These are phyloP conservation scores for Saccharomycopsis vini DNA, from an alignment of 805 yeast species.

Conservation along the genomic window DNA sequence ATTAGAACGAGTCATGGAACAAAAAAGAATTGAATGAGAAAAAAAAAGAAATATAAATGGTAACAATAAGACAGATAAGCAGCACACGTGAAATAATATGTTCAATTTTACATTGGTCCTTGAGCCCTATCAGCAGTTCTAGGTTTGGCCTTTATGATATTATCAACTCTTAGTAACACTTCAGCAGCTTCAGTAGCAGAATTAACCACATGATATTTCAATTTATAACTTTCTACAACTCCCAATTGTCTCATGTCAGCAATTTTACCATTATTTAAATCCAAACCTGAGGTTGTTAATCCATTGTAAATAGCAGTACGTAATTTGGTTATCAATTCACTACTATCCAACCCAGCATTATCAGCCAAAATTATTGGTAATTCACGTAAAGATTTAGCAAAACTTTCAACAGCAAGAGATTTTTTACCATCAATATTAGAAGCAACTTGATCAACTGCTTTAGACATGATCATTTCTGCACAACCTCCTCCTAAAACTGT, in stretches of 20 bases:
- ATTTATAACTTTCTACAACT: slow-evolving; percentile 83
- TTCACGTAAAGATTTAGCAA: slow-evolving; percentile 89
- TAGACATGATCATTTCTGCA: slow-evolving; percentile 93
- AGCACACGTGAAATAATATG: too few relatives aligned
- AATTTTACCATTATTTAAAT: slow-evolving; percentile 71
- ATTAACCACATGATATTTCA: slow-evolving; percentile 87
- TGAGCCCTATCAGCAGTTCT: slow-evolving; percentile 81
- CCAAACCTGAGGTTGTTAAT: slow-evolving; percentile 83
- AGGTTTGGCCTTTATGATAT: slow-evolving; percentile 94
- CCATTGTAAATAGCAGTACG: slow-evolving; percentile 90
- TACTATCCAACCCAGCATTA: slow-evolving; percentile 93
- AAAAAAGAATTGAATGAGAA: too few relatives aligned
- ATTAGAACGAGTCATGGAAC: too few relatives aligned
- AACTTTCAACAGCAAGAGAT: slow-evolving; percentile 88
- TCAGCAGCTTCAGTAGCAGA: slow-evolving; percentile 99
- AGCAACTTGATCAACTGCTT: slow-evolving; percentile 89
- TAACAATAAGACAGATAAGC: neutral
- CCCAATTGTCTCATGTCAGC: slow-evolving; percentile 95
- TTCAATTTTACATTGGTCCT: slow-evolving; percentile 10
- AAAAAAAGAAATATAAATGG: neutral
- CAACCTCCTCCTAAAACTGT: slow-evolving; percentile 94
- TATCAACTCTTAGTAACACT: slow-evolving; percentile 89
- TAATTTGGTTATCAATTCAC: slow-evolving; percentile 82
- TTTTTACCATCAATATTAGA: slow-evolving; percentile 90
- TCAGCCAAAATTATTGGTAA: slow-evolving; percentile 93